These are phyloP conservation scores for Gossypium bickii DNA, from an alignment of 345 rosid genomes.

Conservation along the genomic window DNA sequence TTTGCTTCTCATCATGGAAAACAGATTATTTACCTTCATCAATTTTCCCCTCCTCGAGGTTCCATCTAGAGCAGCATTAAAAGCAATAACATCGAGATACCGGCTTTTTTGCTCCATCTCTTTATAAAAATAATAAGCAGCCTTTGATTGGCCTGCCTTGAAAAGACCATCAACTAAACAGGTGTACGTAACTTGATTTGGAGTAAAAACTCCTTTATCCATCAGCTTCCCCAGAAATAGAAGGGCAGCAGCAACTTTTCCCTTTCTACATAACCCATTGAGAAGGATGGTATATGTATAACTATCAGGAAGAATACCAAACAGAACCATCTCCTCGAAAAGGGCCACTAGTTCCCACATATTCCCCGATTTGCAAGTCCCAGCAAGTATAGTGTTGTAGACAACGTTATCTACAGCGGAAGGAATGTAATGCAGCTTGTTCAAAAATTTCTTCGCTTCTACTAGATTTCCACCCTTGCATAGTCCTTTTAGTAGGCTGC, in stretches of 20 bases:
- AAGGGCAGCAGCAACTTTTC: slow-evolving; percentile 64
- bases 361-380: slow-evolving; percentile 51
- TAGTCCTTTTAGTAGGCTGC: slow-evolving; percentile 80
- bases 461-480: slow-evolving; percentile 61
- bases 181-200: slow-evolving; percentile 45
- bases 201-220: slow-evolving; percentile 36
- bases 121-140: slow-evolving; percentile 40
- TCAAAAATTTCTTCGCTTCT: slow-evolving; percentile 61
- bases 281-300: slow-evolving; percentile 63
- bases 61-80: slow-evolving; percentile 54
- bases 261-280: slow-evolving; percentile 64
- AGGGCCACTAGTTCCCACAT: slow-evolving; percentile 57
- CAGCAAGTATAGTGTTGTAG: slow-evolving; percentile 71
- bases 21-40: slow-evolving; percentile 33
- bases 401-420: slow-evolving; percentile 53
- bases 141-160: slow-evolving; percentile 62
- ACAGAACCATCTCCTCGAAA: slow-evolving; percentile 61
- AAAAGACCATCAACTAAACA: slow-evolving; percentile 66
- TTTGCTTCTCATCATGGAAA: slow-evolving; percentile 37
- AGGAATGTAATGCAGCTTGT: slow-evolving; percentile 47
- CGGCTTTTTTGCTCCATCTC: slow-evolving; percentile 46
- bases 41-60: slow-evolving; percentile 62
- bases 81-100: slow-evolving; percentile 47
- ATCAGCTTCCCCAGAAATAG: slow-evolving; percentile 48
- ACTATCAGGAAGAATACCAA: slow-evolving; percentile 53